These are phyloP conservation scores for Debaryomyces tyrocola DNA, from an alignment of 805 yeast species.

Conservation along the genomic window DNA sequence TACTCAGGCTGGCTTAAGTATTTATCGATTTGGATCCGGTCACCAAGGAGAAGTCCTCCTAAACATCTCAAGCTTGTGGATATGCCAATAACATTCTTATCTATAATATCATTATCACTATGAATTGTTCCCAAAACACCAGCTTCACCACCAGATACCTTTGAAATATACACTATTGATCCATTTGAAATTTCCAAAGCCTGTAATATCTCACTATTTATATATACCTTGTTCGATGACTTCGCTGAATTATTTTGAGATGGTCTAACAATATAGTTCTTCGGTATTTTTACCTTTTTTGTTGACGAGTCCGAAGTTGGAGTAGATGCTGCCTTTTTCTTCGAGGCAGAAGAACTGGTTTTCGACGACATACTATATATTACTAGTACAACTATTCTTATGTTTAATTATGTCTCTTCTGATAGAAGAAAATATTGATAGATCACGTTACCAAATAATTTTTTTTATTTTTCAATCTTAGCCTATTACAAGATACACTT, in stretches of 20 bases:
- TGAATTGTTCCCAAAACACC: slow-evolving; percentile 48
- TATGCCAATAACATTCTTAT: slow-evolving; percentile 27
- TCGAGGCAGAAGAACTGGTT: slow-evolving; percentile 15
- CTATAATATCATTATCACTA: slow-evolving; percentile 30
- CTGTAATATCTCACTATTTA: slow-evolving; percentile 46
- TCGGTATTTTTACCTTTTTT: slow-evolving; percentile 42
- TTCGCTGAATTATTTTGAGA: slow-evolving; percentile 20
- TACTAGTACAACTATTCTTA: no score
- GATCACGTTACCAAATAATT: background rate
- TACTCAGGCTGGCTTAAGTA: slow-evolving; percentile 48
- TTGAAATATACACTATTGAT: slow-evolving; percentile 44
- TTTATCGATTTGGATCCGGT: slow-evolving; percentile 47
- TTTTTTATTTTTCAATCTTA: background rate
- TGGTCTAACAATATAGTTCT: slow-evolving; percentile 42
- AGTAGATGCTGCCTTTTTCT: slow-evolving; percentile 20
- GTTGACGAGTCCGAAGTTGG: slow-evolving; percentile 16
- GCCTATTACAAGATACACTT: no score
- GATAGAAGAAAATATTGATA: background rate
- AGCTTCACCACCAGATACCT: slow-evolving; percentile 39
- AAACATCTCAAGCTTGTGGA: slow-evolving; percentile 27
- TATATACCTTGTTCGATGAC: slow-evolving; percentile 32
- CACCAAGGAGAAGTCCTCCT: slow-evolving; percentile 48
- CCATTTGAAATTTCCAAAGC: slow-evolving; percentile 48
- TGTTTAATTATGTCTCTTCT: no score
- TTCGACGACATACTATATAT: slow-evolving; percentile 20